Base-by-base conservation (phyloP, 2,329 filamentous ascomycete species). In the Penicillium aurantiogriseum region DNA sequence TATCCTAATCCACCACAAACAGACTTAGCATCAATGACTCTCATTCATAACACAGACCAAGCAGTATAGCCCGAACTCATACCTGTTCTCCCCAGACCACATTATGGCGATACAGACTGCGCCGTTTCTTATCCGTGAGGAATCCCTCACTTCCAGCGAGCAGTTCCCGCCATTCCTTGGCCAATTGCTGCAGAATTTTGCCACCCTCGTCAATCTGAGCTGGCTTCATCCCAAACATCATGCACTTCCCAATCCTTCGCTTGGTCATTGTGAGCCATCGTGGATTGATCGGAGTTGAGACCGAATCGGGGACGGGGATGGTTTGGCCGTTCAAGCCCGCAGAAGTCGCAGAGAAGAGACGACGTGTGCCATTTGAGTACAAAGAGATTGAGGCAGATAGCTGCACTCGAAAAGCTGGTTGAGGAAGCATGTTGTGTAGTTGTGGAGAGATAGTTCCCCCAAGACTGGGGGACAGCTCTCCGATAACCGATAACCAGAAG, bases 1-100 rank as follows among this genome's bases (percentile, higher is more conserved):
- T 67, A 67, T 81, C 79, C 75, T 80, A 61, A 63, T 51, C 35
- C 50, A 51, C 29, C 53, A 51, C 9, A 45, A 44, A 55, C 13
- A 57, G 43, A 19, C 44, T 29, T 47, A 49, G 27, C 51, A 57
- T 71, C 54, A 54, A 46, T 27, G n/a, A 9, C 21, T 21, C 7
- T 15, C 23, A 27, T 17, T 13, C 13, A 53, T 6, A 17, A 49
- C 40, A n/a, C 2, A 23, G 35, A 44, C 7, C 5, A 43, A 33
- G 10, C 11, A 13, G 6, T 11, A 45, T 19, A 19, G 15, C 15
- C 35, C 17, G 9, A 19, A 4, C 13, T 64, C 78, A 74, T 76
- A 91, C 90, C 88, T 92, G 91, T 72, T 96, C 91, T 31, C 91
- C 92, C 91, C 90, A 95, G 0, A 85, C 86, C 25, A 95, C 87